Conservation (phyloP, 208 protist species). For the Tritrichomonas musculus region DNA sequence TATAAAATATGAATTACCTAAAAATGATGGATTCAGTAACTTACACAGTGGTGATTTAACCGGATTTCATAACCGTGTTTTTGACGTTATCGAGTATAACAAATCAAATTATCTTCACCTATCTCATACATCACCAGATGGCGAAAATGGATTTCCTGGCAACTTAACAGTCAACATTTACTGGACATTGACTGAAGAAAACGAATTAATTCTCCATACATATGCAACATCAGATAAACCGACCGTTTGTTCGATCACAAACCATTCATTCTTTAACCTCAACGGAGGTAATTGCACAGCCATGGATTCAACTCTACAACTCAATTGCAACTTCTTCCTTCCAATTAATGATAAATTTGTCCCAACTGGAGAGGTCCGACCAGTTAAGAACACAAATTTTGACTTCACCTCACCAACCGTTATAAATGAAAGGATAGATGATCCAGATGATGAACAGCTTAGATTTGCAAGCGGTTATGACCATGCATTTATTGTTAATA, state of each 20-base stretch:
- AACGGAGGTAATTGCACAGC: too few species aligned
- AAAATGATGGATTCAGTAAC: background rate
- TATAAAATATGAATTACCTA: background rate
- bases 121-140: background rate
- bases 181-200: background rate
- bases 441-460: background rate
- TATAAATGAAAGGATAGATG: background rate
- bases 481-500: background rate
- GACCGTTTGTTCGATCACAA: background rate
- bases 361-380: background rate
- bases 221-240: background rate
- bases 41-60: background rate
- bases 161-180: background rate
- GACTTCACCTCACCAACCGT: background rate
- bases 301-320: background rate
- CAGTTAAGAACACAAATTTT: background rate
- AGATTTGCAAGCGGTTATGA: background rate
- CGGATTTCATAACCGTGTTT: background rate
- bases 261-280: slow-evolving; percentile 16
- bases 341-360: background rate
- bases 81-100: background rate
- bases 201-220: background rate
- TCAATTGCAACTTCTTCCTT: background rate
- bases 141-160: background rate
- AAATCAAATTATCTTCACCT: background rate